Evolutionary conservation across 2,329 filamentous ascomycete species (phyloP), one percentile per base, ranked within the genome.

Genomic region (Penicillium sp.): DNA sequence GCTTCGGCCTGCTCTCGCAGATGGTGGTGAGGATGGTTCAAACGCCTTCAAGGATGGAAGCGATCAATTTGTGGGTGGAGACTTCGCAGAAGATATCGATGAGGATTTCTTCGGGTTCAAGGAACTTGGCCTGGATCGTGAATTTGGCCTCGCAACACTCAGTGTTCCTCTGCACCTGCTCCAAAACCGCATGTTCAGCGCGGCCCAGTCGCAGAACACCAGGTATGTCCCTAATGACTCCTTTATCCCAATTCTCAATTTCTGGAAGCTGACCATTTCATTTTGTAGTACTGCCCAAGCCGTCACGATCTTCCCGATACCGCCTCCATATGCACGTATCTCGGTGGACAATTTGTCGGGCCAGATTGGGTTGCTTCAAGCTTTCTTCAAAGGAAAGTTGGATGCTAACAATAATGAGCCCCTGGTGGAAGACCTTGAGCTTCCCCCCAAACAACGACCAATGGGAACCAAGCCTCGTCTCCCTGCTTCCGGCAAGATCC

Each of bases 81-180:
- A 99, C 72, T 99, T 99, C 70, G 94, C 94, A 0, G 94, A 97
- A 69, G 94, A 99, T 63, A 88, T 99, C 10, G 93, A 92, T 55
- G 94, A 99, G 77, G 94, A 99, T 75, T 99, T 97, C 82, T 99
- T 99, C 67, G 94, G 94, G 23, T 97, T 99, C 83, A 92, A 91
- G 68, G 92, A 96, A 54, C 84, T 99, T 39, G 94, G 94, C 36
- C 82, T 99, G 51, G 91, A 96, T 65, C 88, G 86, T 62, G 94
- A 99, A 69, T 88, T 97, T 68, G 92, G 92, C 15, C 81, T 94
- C 55, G 87, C 93, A 26, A 89, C 89, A 60, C 84, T 97, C 55
- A 92, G 90, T 46, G 94, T 99, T 29, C 94, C 95, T 20, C 81
- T 99, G 52, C 94, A 99, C 75, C 84, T 99, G 17, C 83, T 99